These are phyloP conservation scores for Fusarium zealandicum DNA, from an alignment of 2,329 filamentous ascomycete species.

Conservation along the genomic window DNA sequence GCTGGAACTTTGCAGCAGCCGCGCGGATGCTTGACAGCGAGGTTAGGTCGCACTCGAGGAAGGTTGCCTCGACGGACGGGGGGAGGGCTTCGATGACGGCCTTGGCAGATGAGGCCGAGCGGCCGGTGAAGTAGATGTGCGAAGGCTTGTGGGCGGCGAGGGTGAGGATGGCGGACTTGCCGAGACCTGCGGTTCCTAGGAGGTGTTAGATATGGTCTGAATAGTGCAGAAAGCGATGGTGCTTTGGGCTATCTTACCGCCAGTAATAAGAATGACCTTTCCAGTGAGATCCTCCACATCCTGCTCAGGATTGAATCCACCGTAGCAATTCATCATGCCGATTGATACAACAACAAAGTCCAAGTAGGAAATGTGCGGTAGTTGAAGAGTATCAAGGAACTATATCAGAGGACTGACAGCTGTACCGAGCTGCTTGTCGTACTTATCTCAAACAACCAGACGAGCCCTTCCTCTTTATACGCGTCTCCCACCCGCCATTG, in stretches of 20 bases:
- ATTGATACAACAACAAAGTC: too few species aligned
- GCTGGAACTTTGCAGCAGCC: slow-evolving; percentile 51
- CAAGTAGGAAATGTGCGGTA: too few species aligned
- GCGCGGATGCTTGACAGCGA: slow-evolving; percentile 57
- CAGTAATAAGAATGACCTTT: slow-evolving; percentile 60
- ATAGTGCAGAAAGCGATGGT: too few species aligned
- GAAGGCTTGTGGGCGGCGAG: slow-evolving; percentile 53
- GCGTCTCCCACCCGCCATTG: background rate
- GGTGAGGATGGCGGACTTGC: slow-evolving; percentile 39
- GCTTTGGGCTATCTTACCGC: slow-evolving; percentile 46
- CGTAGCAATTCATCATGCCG: slow-evolving; percentile 17
- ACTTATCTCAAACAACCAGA: background rate
- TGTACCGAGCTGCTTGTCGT: background rate
- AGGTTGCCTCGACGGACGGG: slow-evolving; percentile 31
- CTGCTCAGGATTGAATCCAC: slow-evolving; percentile 47
- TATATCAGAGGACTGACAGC: background rate
- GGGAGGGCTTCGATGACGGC: slow-evolving; percentile 52
- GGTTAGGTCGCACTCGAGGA: slow-evolving; percentile 56
- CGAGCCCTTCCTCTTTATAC: background rate
- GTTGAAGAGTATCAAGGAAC: too few species aligned
- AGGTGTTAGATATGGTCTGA: slow-evolving; percentile 1
- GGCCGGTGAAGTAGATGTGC: slow-evolving; percentile 63
- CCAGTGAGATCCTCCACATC: slow-evolving; percentile 55
- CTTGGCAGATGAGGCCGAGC: slow-evolving; percentile 53
- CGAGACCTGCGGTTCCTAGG: slow-evolving; percentile 47